phyloP scores from a whole-genome alignment of 2,329 filamentous ascomycete species.

The Xylaria sp. region DNA sequence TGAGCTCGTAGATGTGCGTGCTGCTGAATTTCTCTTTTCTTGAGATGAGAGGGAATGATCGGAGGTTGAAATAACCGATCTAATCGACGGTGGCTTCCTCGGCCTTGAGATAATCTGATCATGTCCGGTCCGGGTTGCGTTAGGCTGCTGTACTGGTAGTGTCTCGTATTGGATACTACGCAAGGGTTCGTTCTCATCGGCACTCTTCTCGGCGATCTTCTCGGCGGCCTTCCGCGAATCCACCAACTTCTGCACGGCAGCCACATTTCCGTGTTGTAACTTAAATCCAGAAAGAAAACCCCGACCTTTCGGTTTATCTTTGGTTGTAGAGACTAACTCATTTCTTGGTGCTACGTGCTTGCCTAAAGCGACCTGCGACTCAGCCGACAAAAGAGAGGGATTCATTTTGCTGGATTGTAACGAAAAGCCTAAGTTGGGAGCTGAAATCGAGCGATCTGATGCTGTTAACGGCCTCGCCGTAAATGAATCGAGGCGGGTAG shows the following conservation, averaged over 20 bases:
- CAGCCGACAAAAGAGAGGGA: constrained; percentile 29
- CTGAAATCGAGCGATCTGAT: constrained; percentile 44
- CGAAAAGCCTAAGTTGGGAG: constrained; percentile 42
- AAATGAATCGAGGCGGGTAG: constrained; percentile 43
- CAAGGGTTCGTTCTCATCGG: constrained; percentile 27
- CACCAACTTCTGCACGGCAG: constrained; percentile 43
- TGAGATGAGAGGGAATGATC: constrained; percentile 46
- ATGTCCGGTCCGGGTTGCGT: constrained; percentile 21
- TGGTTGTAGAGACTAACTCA: constrained; percentile 26
- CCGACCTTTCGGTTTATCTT: constrained; percentile 45
- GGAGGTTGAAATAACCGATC: constrained; percentile 44
- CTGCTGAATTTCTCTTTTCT: constrained; percentile 40
- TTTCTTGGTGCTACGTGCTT: constrained; percentile 27
- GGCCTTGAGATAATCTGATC: constrained; percentile 38
- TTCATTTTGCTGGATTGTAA: constrained; percentile 37
- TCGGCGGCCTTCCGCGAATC: constrained; percentile 38
- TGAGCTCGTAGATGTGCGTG: constrained; percentile 40
- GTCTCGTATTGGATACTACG: constrained; percentile 33
- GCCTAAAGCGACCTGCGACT: constrained; percentile 37
- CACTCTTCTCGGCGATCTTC: constrained; percentile 39
- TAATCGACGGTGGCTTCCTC: constrained; percentile 45
- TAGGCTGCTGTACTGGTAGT: constrained; percentile 37
- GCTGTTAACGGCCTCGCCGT: constrained; percentile 43
- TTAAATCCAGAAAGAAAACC: constrained; percentile 46
- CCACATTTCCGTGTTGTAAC: constrained; percentile 44